Evolutionary conservation across 768 basidiomycete genomes (phyloP), one percentile per base, ranked within the genome.

Genomic region (Ramaria rubella): DNA sequence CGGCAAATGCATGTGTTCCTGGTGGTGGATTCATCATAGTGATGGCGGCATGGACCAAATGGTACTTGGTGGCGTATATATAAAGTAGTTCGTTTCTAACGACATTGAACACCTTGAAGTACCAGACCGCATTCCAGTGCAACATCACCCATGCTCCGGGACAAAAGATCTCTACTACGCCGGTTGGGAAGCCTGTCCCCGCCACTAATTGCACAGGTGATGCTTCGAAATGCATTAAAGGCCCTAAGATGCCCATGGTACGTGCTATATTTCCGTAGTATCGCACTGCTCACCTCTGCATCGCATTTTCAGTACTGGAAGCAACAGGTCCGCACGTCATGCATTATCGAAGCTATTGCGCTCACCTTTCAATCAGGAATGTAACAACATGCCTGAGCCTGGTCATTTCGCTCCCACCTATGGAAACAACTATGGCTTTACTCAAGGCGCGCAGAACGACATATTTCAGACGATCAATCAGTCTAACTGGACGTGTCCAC

Each of bases 41-140:
- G 31, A 56, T 15, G 55, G 56, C 48, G 60, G 59, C 36, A 45
- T 59, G 26, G 53, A 56, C 29, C 45, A 43, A 30, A 52, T 48
- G 46, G 58, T 34, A 17, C 38, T 50, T 24, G 23, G 64, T 64
- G 11, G 36, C 36, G 36, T 38, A 38, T n/a, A 38, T n/a, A n/a
- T 38, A n/a, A n/a, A 19, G 55, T n/a, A 23, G 21, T 58, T 46
- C 12, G 29, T 24, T 4, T 33, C 15, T 17, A 26, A 38, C 24
- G 58, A 49, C 9, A 15, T 33, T 26, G 5, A 17, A 21, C 31
- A 9, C 19, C 19, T 5, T 40, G 5, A 3, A 56, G 55, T 87
- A 86, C 67, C 87, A 87, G 85, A 87, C 81, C 52, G 84, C 81
- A 4, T 87, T 87, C 75, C 77, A 77, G 58, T 88, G 87, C 69